A percentile compares a stretch with the other conserved stretches of the same genome.
Conservation (phyloP, 331 rosid genomes). For the Dryas integrifolia region DNA sequence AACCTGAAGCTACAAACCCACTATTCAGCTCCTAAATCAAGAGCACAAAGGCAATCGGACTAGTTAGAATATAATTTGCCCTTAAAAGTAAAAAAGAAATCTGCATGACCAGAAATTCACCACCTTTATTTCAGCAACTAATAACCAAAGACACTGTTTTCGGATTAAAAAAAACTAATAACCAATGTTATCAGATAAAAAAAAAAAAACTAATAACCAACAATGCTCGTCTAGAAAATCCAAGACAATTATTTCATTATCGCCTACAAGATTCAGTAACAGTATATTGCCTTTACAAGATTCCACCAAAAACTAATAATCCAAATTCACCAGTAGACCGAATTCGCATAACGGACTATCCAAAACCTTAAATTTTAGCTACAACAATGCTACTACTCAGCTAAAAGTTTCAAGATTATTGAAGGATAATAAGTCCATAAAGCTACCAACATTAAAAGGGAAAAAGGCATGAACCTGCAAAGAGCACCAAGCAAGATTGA, state of each 20-base stretch:
- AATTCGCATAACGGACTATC: neutral
- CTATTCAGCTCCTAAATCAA: neutral
- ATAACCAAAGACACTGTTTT: neutral
- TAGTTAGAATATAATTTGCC: neutral
- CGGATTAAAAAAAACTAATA: neutral
- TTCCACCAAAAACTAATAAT: neutral
- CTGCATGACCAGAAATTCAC: neutral
- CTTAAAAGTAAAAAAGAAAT: neutral
- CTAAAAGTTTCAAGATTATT: neutral
- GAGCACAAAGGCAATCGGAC: neutral
- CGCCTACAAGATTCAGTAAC: neutral
- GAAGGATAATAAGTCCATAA: neutral
- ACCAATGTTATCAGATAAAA: neutral
- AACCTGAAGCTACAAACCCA: neutral
- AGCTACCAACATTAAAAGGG: neutral
- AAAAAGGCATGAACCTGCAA: slow-evolving; percentile 55
- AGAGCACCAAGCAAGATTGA: slow-evolving; percentile 68
- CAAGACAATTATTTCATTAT: neutral
- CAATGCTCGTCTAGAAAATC: neutral
- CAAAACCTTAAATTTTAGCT: neutral
- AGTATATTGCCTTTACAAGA: neutral
- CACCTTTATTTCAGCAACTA: neutral
- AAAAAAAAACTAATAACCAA: neutral
- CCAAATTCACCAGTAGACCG: neutral
- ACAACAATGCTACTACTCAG: neutral